These are phyloP conservation scores for Diplocarpon mali DNA, from an alignment of 2,329 filamentous ascomycete species.

Conservation along the genomic window DNA sequence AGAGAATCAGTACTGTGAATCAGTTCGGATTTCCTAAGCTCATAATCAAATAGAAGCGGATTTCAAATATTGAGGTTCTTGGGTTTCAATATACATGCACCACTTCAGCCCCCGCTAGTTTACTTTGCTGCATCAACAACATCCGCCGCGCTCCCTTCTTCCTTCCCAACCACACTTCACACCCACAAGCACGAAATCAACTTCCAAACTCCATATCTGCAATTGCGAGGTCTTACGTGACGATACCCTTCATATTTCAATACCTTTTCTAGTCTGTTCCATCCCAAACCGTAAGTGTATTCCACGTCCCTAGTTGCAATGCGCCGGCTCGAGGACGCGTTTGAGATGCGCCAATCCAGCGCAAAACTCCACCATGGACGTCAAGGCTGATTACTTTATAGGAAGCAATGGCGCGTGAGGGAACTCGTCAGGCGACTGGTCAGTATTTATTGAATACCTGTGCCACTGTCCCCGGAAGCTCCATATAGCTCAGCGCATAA, in stretches of 20 bases:
- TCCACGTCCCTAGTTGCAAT: slow-evolving; percentile 14
- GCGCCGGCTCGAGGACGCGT: slow-evolving; percentile 15
- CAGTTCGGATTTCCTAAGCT: no score
- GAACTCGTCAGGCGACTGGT: slow-evolving; percentile 25
- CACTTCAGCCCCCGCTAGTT: no score
- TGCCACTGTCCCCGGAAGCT: slow-evolving; percentile 9
- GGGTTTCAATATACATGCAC: neutral
- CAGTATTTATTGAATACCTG: slow-evolving; percentile 11
- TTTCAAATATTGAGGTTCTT: no score
- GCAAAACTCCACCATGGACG: slow-evolving; percentile 16
- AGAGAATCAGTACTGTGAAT: no score
- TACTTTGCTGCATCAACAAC: no score
- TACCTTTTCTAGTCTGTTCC: neutral
- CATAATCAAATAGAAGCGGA: no score
- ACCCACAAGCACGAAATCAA: no score
- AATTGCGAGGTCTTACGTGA: slow-evolving; percentile 10
- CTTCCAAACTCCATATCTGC: no score
- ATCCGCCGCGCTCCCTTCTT: no score
- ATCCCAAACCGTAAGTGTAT: slow-evolving; percentile 19
- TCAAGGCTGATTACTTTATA: slow-evolving; percentile 18
- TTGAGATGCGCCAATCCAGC: slow-evolving; percentile 18
- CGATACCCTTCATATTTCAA: slow-evolving; percentile 5
- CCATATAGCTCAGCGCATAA: slow-evolving; percentile 19
- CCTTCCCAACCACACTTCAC: no score
- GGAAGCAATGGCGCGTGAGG: slow-evolving; percentile 24